A percentile compares a stretch with the other conserved stretches of the same genome.
phyloP scores from a whole-genome alignment of 352 stramenopile species.

The Globisporangium yorkense region DNA sequence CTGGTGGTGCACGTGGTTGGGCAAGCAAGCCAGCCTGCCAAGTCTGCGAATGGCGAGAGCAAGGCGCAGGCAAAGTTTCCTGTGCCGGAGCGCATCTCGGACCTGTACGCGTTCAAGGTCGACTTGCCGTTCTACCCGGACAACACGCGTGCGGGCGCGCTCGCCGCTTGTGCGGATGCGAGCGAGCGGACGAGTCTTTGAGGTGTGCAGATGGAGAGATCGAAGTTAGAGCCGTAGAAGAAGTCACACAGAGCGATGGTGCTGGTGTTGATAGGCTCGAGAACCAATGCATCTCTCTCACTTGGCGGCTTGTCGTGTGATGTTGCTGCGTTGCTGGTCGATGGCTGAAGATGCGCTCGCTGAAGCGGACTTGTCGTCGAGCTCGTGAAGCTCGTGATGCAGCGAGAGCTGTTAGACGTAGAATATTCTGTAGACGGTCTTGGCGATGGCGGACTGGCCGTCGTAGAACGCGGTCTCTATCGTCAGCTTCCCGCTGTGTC shows the following conservation, averaged over 20 bases:
- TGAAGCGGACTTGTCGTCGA: neutral
- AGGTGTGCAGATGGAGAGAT: neutral
- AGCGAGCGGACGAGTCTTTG: slow-evolving; percentile 11
- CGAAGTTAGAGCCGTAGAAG: neutral
- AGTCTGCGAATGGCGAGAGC: slow-evolving; percentile 23
- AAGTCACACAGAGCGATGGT: neutral
- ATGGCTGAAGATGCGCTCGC: neutral
- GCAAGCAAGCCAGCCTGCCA: slow-evolving; percentile 33
- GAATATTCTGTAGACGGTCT: slow-evolving; percentile 92
- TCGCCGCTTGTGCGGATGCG: slow-evolving; percentile 8
- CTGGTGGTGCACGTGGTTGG: slow-evolving; percentile 63
- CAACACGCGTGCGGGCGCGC: slow-evolving; percentile 26
- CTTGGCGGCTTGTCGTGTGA: neutral
- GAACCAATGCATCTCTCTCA: neutral
- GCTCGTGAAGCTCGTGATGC: neutral
- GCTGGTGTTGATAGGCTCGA: neutral
- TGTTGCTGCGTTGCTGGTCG: neutral
- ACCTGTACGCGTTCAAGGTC: slow-evolving; percentile 64
- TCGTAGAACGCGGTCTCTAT: slow-evolving; percentile 97
- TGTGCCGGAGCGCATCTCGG: slow-evolving; percentile 30
- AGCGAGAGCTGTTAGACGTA: slow-evolving; percentile 58
- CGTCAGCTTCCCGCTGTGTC: slow-evolving; percentile 81
- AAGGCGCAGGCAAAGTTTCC: slow-evolving; percentile 14
- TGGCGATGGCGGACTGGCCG: slow-evolving; percentile 79
- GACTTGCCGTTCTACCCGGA: slow-evolving; percentile 51